These are phyloP conservation scores for Paragyromitra xinjiangensis DNA, from an alignment of 495 filamentous ascomycete species.

Conservation along the genomic window DNA sequence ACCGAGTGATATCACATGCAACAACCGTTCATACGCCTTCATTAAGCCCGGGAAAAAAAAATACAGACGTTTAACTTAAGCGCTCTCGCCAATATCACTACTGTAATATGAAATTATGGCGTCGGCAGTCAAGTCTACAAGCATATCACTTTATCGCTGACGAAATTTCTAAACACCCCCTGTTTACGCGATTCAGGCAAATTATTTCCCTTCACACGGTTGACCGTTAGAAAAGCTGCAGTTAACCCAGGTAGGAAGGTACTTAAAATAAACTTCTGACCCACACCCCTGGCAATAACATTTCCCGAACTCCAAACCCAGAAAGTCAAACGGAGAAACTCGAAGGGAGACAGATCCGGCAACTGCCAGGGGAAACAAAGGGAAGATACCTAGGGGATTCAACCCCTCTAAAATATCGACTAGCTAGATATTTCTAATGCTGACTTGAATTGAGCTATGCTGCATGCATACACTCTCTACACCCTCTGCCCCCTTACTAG, in stretches of 20 bases:
- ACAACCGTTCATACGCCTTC: too few species aligned
- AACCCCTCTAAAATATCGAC: not conserved
- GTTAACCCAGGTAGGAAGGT: constrained; percentile 10
- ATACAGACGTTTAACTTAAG: too few species aligned
- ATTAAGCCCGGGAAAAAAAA: too few species aligned
- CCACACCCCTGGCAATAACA: not conserved
- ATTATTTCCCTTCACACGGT: not conserved
- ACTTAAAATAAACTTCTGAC: constrained; percentile 18
- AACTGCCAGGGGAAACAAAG: not conserved
- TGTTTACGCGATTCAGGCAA: not conserved
- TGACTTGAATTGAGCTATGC: not conserved
- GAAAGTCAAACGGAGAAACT: not conserved
- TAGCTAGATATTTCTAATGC: constrained; percentile 1
- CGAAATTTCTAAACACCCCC: too few species aligned
- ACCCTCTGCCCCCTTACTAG: not conserved
- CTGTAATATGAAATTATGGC: not conserved
- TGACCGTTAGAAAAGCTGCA: not conserved
- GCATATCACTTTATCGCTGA: not conserved
- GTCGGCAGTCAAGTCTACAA: not conserved
- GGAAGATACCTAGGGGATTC: not conserved
- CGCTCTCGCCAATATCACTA: not conserved
- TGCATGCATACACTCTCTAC: not conserved
- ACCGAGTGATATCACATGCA: too few species aligned
- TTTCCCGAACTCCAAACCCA: not conserved
- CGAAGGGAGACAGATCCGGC: not conserved